Evolutionary conservation across 192 early-diverging fungal species (phyloP), one percentile per base, ranked within the genome.

Genomic region (Pilaira anomala): DNA sequence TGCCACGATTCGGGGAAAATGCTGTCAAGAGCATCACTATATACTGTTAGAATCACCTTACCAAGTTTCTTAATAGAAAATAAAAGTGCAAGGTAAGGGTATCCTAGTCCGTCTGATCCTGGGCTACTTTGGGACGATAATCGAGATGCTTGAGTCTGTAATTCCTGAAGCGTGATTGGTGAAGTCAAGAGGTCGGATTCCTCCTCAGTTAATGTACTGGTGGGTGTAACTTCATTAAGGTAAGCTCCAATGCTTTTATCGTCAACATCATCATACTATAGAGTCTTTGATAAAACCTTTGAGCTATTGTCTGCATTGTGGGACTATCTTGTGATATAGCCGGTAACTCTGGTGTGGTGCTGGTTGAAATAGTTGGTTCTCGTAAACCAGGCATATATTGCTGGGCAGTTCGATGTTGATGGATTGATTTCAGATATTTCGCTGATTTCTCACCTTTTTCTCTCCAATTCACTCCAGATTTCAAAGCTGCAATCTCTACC

Each of bases 391-490:
- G 12, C 11, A 54, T 28, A n/a, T 12, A 1, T 54, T 30, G 25
- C 19, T 54, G 25, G 0, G 4, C 0, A 2, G 8, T 9, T 21
- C 28, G 26, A n/a, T 1, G 8, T 25, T 25, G 1, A 0, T 21
- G 13, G 5, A 6, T 30, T 0, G 9, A 7, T 54, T 54, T 54
- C 0, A 54, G 30, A 33, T 54, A 54, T n/a, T 29, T 29, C 1
- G 52, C 52, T 3, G 52, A 54, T 30, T 36, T 54, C 30, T 54
- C 52, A 0, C 52, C 52, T 2, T 33, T 25, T 54, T 54, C 25
- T 3, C 25, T 0, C 52, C 52, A 54, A 1, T 29, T 2, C 0
- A 54, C 2, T 7, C 52, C 52, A 7, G 52, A 6, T 28, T 21
- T 3, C 2, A 54, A 13, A 12, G 25, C 28, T 5, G 7, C 3